A percentile compares a stretch with the other conserved stretches of the same genome.
Evolutionary conservation across 164 flowering plant species (phyloP).

Genomic region (Nymphaea thermarum): DNA sequence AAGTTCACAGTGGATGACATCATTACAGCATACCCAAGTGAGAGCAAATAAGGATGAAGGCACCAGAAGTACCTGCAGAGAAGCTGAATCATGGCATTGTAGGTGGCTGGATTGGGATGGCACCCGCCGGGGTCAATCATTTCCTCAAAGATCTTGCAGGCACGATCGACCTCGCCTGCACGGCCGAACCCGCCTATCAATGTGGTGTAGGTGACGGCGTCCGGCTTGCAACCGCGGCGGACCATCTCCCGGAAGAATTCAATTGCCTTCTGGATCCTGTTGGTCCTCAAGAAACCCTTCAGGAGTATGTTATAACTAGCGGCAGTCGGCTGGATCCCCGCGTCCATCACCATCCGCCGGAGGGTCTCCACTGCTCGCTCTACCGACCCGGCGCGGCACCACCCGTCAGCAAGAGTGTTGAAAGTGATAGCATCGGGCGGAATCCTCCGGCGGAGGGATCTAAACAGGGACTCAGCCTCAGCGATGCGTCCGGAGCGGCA

Average conservation of each 20-base stretch:
- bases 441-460: conserved; percentile 38
- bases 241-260: conserved; percentile 78
- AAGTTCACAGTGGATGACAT: too few relatives aligned
- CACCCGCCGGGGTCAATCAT: conserved; percentile 53
- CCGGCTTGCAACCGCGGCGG: conserved; percentile 56
- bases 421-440: conserved; percentile 59
- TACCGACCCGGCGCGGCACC: conserved; percentile 65
- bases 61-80: conserved; percentile 61
- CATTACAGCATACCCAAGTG: too few relatives aligned
- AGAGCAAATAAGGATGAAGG: too few relatives aligned
- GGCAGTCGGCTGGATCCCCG: conserved; percentile 47
- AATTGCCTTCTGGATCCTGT: conserved; percentile 66
- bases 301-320: conserved; percentile 62
- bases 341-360: conserved; percentile 70
- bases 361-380: conserved; percentile 57
- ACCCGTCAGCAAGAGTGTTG: conserved; percentile 74
- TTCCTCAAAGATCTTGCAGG: conserved; percentile 47
- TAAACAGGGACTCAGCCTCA: conserved; percentile 60
- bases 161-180: conserved; percentile 54
- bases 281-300: conserved; percentile 72
- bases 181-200: conserved; percentile 82
- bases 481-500: conserved; percentile 59
- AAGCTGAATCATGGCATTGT: conserved; percentile 81
- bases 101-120: conserved; percentile 73
- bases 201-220: conserved; percentile 83